These are phyloP conservation scores for Fragilariopsis cylindrus DNA, from an alignment of 108 stramenopile species.

Conservation along the genomic window DNA sequence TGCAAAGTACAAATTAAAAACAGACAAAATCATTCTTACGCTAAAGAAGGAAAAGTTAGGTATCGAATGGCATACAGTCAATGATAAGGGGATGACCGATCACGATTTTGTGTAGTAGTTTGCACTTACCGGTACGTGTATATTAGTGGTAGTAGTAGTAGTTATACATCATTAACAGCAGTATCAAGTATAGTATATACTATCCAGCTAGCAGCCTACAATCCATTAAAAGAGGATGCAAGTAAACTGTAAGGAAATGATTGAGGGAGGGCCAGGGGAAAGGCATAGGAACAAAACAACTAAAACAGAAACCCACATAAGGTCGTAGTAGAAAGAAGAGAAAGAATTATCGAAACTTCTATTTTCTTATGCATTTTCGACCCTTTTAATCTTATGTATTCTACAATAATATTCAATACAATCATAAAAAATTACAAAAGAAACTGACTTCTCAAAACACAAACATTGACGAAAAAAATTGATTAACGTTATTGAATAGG, in stretches of 20 bases:
- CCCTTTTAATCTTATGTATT: too few species aligned
- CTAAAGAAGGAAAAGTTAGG: constrained; percentile 57
- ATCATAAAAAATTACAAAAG: too few species aligned
- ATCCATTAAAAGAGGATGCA: background rate
- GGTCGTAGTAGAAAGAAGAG: too few species aligned
- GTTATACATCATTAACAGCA: background rate
- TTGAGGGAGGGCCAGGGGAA: too few species aligned
- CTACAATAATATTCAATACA: too few species aligned
- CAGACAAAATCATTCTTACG: constrained; percentile 64
- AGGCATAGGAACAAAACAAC: too few species aligned
- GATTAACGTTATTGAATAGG: too few species aligned
- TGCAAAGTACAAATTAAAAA: constrained; percentile 62
- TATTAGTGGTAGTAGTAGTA: background rate
- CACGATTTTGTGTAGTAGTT: constrained; percentile 49
- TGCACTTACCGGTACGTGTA: background rate
- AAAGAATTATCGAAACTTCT: too few species aligned
- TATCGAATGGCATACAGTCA: constrained; percentile 59
- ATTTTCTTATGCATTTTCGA: too few species aligned
- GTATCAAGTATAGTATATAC: background rate
- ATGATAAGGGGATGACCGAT: constrained; percentile 56
- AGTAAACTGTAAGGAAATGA: background rate
- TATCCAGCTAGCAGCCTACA: background rate
- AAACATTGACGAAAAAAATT: too few species aligned
- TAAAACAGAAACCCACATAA: too few species aligned
- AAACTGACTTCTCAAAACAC: too few species aligned